Percentiles rank a stretch among this genome's conserved stretches.
phyloP scores from a whole-genome alignment of 306 rosid species.

The Vicia villosa region DNA sequence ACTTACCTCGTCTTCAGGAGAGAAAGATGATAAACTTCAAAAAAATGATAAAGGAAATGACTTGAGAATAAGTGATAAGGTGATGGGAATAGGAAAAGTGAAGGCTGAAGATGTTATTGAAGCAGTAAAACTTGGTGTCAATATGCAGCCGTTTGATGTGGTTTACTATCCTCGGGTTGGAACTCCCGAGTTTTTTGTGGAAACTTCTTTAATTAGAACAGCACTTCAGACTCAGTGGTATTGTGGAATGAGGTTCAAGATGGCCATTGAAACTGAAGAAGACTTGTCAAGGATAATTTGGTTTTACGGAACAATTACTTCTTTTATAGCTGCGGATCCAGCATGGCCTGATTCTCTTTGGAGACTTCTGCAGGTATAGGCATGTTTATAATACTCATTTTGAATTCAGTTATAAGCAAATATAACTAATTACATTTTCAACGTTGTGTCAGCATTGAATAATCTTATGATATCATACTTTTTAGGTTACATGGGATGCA shows the following conservation, averaged over 20 bases:
- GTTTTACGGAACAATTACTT: slow-evolving; percentile 82
- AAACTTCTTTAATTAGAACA: slow-evolving; percentile 55
- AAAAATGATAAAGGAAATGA: no score
- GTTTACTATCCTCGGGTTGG: slow-evolving; percentile 78
- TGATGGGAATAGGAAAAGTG: slow-evolving; percentile 60
- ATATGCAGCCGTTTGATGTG: slow-evolving; percentile 71
- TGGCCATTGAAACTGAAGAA: slow-evolving; percentile 84
- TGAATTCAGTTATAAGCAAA: no score
- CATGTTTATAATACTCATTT: neutral
- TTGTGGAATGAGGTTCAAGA: slow-evolving; percentile 85
- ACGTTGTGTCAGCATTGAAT: neutral
- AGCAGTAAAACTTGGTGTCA: slow-evolving; percentile 67
- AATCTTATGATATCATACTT: slow-evolving; percentile 22
- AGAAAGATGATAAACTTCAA: no score
- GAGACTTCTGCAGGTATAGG: slow-evolving; percentile 82
- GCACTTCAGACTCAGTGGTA: slow-evolving; percentile 74
- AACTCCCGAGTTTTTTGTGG: slow-evolving; percentile 81
- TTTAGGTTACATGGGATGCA: slow-evolving; percentile 87
- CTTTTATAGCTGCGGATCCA: slow-evolving; percentile 67
- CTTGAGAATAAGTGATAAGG: slow-evolving; percentile 16
- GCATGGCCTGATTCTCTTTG: slow-evolving; percentile 84
- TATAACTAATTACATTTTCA: neutral
- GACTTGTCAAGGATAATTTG: slow-evolving; percentile 65
- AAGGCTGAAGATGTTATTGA: slow-evolving; percentile 65
- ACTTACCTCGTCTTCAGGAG: no score